phyloP scores from a whole-genome alignment of 306 rosid genomes.

The Trichosanthes truncata region DNA sequence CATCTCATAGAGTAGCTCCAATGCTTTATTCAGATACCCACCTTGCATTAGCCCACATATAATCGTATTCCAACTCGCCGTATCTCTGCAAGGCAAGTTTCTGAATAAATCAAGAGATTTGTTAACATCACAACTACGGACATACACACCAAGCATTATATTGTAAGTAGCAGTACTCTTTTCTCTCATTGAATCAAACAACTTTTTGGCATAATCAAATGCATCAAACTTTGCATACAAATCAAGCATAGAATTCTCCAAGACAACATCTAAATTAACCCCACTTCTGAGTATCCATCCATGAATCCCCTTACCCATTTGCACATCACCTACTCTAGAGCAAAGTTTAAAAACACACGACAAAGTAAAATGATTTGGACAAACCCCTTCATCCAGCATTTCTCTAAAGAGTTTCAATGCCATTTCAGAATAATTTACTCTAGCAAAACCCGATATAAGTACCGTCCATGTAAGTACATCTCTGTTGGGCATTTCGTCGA shows the following conservation, averaged over 20 bases:
- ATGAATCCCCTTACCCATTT: slow-evolving; percentile 51
- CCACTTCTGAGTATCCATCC: slow-evolving; percentile 71
- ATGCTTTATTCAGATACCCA: slow-evolving; percentile 36
- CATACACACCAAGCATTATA: slow-evolving; percentile 53
- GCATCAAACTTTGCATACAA: slow-evolving; percentile 56
- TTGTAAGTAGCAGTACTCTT: slow-evolving; percentile 51
- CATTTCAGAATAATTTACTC: slow-evolving; percentile 24
- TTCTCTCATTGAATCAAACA: slow-evolving; percentile 43
- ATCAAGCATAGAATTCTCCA: slow-evolving; percentile 68
- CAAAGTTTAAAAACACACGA: slow-evolving; percentile 58
- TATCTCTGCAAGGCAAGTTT: slow-evolving; percentile 49
- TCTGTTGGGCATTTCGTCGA: slow-evolving; percentile 51
- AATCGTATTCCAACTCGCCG: slow-evolving; percentile 76
- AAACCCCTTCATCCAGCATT: slow-evolving; percentile 51
- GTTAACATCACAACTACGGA: slow-evolving; percentile 41
- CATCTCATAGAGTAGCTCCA: slow-evolving; percentile 61
- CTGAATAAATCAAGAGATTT: slow-evolving; percentile 53
- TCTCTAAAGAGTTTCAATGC: slow-evolving; percentile 47
- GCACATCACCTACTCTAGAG: slow-evolving; percentile 34
- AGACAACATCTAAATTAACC: slow-evolving; percentile 51
- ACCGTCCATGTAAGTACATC: slow-evolving; percentile 60
- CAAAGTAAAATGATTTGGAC: slow-evolving; percentile 59
- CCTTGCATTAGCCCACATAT: slow-evolving; percentile 60
- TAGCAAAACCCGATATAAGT: slow-evolving; percentile 65
- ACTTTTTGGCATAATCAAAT: slow-evolving; percentile 38